Conservation (phyloP, 257 asterid genomes). For the Solanum chilense region DNA sequence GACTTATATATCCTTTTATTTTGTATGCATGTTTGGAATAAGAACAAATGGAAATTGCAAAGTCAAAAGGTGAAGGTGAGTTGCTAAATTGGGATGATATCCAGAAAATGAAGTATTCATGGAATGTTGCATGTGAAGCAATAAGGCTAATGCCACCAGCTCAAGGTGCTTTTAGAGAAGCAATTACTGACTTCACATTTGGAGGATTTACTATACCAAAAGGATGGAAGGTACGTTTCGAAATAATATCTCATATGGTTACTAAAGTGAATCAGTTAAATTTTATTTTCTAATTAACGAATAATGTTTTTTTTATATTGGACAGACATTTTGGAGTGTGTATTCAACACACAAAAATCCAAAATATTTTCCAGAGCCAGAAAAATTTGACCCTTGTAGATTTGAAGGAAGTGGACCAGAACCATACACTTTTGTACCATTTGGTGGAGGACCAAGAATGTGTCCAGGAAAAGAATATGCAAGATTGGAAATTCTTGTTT, state of each 20-base stretch:
- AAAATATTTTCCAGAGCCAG: slow-evolving; percentile 15
- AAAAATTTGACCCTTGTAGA: slow-evolving; percentile 21
- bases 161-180: slow-evolving; percentile 17
- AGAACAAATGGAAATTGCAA: not conserved
- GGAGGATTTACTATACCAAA: slow-evolving; percentile 17
- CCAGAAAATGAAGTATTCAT: slow-evolving; percentile 24
- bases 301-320: not conserved
- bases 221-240: slow-evolving; percentile 15
- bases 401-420: slow-evolving; percentile 13
- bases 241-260: no score
- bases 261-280: no score
- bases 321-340: slow-evolving; percentile 20
- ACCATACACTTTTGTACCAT: slow-evolving; percentile 20
- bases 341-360: slow-evolving; percentile 20
- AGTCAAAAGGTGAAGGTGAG: slow-evolving; percentile 4
- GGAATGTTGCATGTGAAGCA: slow-evolving; percentile 15
- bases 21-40: not conserved
- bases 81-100: slow-evolving; percentile 24
- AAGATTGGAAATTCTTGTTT: slow-evolving; percentile 9
- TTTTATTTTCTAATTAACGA: not conserved
- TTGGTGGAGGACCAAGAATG: slow-evolving; percentile 19
- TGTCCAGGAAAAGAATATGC: slow-evolving; percentile 17
- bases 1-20: not conserved
- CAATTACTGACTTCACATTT: slow-evolving; percentile 8
- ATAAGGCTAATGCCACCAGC: slow-evolving; percentile 13